Conservation (phyloP, 805 yeast genomes). For the Cyberlindnera veronae region DNA sequence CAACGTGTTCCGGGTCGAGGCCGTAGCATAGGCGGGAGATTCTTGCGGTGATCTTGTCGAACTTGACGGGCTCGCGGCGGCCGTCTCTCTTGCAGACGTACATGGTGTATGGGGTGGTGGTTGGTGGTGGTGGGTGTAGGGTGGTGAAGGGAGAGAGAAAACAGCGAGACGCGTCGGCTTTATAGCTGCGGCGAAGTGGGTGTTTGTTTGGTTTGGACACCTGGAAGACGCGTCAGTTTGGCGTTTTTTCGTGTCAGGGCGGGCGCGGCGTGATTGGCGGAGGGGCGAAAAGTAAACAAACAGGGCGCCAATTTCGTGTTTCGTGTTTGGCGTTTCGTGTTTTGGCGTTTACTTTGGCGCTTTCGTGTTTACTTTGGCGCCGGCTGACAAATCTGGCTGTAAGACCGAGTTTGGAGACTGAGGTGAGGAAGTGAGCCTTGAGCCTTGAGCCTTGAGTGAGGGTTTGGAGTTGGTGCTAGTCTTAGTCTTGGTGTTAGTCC, state of each 20-base stretch:
- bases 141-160: not conserved
- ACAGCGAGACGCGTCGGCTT: conserved; percentile 14
- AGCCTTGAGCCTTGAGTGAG: too few relatives aligned
- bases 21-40: conserved; percentile 94
- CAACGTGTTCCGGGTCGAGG: conserved; percentile 85
- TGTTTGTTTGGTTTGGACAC: not conserved
- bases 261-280: conserved; percentile 15
- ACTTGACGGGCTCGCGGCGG: conserved; percentile 88
- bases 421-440: too few relatives aligned
- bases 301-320: conserved; percentile 3
- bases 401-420: too few relatives aligned
- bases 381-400: too few relatives aligned
- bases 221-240: too few relatives aligned
- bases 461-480: too few relatives aligned
- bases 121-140: not conserved
- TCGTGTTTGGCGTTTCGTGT: too few relatives aligned
- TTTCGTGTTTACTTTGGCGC: too few relatives aligned
- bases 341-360: too few relatives aligned
- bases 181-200: conserved; percentile 5
- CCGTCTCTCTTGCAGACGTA: conserved; percentile 92
- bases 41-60: conserved; percentile 95
- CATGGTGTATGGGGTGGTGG: conserved; percentile 38
- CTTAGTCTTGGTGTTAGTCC: too few relatives aligned
- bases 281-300: conserved; percentile 7
- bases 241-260: too few relatives aligned